Evolutionary conservation across 345 rosid species (phyloP).

Genomic region (Eucalyptus pauciflora): DNA sequence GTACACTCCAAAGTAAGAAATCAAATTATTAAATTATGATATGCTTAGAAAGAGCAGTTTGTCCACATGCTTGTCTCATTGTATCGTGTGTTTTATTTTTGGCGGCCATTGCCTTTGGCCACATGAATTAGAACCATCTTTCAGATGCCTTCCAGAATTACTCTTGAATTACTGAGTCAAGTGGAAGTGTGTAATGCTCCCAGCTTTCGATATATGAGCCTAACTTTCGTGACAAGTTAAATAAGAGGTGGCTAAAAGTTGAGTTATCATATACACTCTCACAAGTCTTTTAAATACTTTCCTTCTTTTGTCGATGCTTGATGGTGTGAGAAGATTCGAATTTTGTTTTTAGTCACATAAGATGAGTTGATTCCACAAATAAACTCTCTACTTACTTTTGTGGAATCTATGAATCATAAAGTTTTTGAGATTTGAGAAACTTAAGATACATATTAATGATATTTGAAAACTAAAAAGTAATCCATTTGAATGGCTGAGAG

Average conservation of each 20-base stretch:
- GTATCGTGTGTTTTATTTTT: background rate
- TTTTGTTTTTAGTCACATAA: too few species aligned
- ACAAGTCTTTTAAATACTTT: background rate
- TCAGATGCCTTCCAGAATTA: background rate
- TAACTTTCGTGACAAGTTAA: background rate
- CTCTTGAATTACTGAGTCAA: background rate
- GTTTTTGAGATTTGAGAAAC: background rate
- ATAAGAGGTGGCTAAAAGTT: background rate
- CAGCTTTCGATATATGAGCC: background rate
- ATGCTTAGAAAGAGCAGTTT: background rate
- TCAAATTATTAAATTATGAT: background rate
- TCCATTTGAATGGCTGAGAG: too few species aligned
- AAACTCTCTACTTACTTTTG: background rate
- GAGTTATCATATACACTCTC: too few species aligned
- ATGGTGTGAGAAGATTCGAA: too few species aligned
- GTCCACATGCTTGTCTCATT: background rate
- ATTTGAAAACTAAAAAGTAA: too few species aligned
- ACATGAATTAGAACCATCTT: background rate
- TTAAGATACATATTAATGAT: too few species aligned
- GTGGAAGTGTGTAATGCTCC: background rate
- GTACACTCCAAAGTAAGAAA: background rate
- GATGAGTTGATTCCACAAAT: background rate
- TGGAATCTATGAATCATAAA: too few species aligned
- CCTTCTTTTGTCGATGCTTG: background rate
- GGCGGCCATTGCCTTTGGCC: background rate